Conservation (phyloP, 2,329 filamentous ascomycete species). For the Botrytis aclada region DNA sequence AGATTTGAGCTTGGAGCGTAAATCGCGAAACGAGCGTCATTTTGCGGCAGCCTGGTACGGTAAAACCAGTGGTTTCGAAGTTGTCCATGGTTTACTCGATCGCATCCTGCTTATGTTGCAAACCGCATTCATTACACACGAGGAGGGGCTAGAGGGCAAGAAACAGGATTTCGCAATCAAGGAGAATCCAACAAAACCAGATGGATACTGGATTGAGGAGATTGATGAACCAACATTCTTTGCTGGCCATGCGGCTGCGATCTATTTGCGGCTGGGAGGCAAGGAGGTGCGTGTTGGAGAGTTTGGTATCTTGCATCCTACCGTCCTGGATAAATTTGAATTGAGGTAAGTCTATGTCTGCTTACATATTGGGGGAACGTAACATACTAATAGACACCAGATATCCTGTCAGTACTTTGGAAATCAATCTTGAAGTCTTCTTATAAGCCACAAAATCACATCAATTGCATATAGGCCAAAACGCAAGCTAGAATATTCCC, state of each 20-base stretch:
- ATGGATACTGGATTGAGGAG: slow-evolving; percentile 93
- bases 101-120: slow-evolving; percentile 90
- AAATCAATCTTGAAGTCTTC: slow-evolving; percentile 93
- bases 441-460: slow-evolving; percentile 50
- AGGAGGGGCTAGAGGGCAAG: slow-evolving; percentile 60
- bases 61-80: slow-evolving; percentile 90
- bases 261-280: slow-evolving; percentile 72
- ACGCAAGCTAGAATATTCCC: neutral
- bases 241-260: slow-evolving; percentile 79
- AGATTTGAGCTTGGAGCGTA: slow-evolving; percentile 75
- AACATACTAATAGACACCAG: slow-evolving; percentile 41
- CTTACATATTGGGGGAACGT: neutral
- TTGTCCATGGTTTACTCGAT: slow-evolving; percentile 91
- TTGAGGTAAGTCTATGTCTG: slow-evolving; percentile 57
- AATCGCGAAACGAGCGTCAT: slow-evolving; percentile 87
- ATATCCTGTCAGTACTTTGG: slow-evolving; percentile 89
- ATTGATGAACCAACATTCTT: slow-evolving; percentile 91
- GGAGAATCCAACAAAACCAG: slow-evolving; percentile 54
- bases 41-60: slow-evolving; percentile 96
- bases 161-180: slow-evolving; percentile 52
- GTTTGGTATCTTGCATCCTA: slow-evolving; percentile 92
- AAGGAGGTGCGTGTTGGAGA: slow-evolving; percentile 77
- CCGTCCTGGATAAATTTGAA: slow-evolving; percentile 90
- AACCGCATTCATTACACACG: slow-evolving; percentile 72
- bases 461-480: neutral